Conservation (phyloP, 73 alveolate species). For the Blepharisma stoltei region DNA sequence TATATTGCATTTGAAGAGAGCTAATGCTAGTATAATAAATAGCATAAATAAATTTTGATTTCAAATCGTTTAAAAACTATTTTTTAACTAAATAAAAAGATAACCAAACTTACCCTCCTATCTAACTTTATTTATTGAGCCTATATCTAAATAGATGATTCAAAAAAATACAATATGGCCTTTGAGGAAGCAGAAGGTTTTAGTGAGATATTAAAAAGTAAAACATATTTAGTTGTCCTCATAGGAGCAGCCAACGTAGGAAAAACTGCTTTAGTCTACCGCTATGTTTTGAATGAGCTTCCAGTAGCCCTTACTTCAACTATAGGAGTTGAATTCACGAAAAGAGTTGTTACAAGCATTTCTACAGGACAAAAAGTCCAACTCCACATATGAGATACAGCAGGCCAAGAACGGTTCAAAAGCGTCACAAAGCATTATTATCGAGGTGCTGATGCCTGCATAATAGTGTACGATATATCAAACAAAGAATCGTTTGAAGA, state of each 20-base stretch:
- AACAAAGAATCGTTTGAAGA: slow-evolving; percentile 54
- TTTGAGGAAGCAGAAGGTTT: slow-evolving; percentile 2
- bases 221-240: slow-evolving; percentile 9
- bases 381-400: slow-evolving; percentile 58
- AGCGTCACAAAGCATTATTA: slow-evolving; percentile 57
- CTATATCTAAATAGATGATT: too few relatives aligned
- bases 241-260: slow-evolving; percentile 32
- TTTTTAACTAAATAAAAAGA: too few relatives aligned
- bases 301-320: slow-evolving; percentile 27
- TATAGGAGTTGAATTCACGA: slow-evolving; percentile 28
- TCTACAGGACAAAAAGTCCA: slow-evolving; percentile 30
- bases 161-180: too few relatives aligned
- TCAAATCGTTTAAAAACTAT: too few relatives aligned
- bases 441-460: slow-evolving; percentile 59
- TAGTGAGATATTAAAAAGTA: slow-evolving; percentile 14
- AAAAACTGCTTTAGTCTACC: slow-evolving; percentile 31
- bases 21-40: too few relatives aligned
- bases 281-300: slow-evolving; percentile 27
- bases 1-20: too few relatives aligned
- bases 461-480: slow-evolving; percentile 54
- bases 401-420: slow-evolving; percentile 66
- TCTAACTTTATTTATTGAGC: too few relatives aligned
- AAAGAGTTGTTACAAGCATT: slow-evolving; percentile 20
- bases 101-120: too few relatives aligned
- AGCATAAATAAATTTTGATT: too few relatives aligned